Evolutionary conservation across 2,329 filamentous ascomycete species (phyloP).

Genomic region (Stachybotrys elegans): DNA sequence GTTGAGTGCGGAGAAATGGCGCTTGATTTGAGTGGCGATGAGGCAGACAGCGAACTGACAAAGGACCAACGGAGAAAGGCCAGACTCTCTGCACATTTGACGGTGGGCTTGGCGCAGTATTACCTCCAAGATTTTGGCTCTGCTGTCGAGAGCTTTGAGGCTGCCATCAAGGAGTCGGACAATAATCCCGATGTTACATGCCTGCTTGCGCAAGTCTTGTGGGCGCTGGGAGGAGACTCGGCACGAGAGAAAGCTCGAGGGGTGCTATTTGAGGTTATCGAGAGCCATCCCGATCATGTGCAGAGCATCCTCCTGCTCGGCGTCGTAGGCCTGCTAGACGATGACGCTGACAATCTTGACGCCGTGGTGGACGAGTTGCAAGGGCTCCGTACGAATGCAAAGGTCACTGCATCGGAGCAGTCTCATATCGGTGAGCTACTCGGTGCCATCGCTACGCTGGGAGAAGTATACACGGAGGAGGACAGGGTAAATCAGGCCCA

Average conservation of each 20-base stretch:
- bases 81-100: slow-evolving; percentile 79
- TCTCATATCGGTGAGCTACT: slow-evolving; percentile 69
- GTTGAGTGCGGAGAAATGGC: slow-evolving; percentile 77
- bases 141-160: slow-evolving; percentile 74
- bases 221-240: slow-evolving; percentile 76
- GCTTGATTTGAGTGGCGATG: slow-evolving; percentile 70
- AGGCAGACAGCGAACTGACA: slow-evolving; percentile 61
- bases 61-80: slow-evolving; percentile 62
- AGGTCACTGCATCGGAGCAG: slow-evolving; percentile 58
- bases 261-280: slow-evolving; percentile 75
- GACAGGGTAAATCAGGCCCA: slow-evolving; percentile 61
- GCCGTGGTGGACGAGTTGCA: slow-evolving; percentile 77
- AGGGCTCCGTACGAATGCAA: slow-evolving; percentile 61
- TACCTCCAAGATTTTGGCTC: slow-evolving; percentile 60
- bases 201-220: slow-evolving; percentile 83
- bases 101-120: slow-evolving; percentile 78
- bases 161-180: slow-evolving; percentile 70
- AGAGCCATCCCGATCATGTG: slow-evolving; percentile 68
- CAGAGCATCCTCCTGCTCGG: slow-evolving; percentile 77
- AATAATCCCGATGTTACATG: slow-evolving; percentile 80
- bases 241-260: slow-evolving; percentile 73
- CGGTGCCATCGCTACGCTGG: slow-evolving; percentile 63
- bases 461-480: slow-evolving; percentile 40
- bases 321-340: slow-evolving; percentile 75
- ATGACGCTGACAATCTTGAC: slow-evolving; percentile 71